Percentiles rank a stretch among this genome's conserved stretches.
These are phyloP conservation scores for Leptomonas seymouri DNA, from an alignment of 208 protist species.

Conservation along the genomic window DNA sequence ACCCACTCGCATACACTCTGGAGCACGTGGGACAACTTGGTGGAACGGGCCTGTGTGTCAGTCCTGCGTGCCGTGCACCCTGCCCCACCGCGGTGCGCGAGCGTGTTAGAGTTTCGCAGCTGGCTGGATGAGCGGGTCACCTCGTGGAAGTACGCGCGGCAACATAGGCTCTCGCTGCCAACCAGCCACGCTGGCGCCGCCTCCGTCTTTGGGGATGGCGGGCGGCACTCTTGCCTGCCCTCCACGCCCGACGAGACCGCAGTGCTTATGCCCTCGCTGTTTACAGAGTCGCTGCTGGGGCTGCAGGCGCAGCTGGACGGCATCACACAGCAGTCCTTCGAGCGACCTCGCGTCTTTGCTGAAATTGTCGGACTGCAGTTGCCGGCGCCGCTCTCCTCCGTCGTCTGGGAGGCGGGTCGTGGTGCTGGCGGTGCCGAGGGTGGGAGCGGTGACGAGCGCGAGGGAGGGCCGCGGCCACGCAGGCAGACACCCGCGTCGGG, in stretches of 20 bases:
- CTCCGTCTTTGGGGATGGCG: background rate
- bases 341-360: conserved; percentile 16
- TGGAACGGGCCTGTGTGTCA: conserved; percentile 73
- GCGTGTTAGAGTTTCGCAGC: conserved; percentile 74
- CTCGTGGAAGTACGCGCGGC: conserved; percentile 70
- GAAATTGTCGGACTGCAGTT: conserved; percentile 19
- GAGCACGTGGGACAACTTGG: conserved; percentile 82
- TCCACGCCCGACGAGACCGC: conserved; percentile 32
- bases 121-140: conserved; percentile 77
- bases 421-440: background rate
- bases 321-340: conserved; percentile 79
- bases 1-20: conserved; percentile 94
- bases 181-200: background rate
- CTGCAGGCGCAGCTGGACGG: conserved; percentile 67
- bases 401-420: background rate
- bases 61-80: conserved; percentile 63
- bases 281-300: conserved; percentile 71
- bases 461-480: background rate
- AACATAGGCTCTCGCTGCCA: conserved; percentile 16
- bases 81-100: conserved; percentile 51
- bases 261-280: conserved; percentile 69
- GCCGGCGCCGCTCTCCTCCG: background rate
- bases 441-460: background rate
- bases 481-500: background rate
- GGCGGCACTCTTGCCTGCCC: conserved; percentile 9